Percentiles rank a stretch among this genome's conserved stretches.
phyloP scores from a whole-genome alignment of 1,284 basidiomycete species.

The Malassezia caprae region DNA sequence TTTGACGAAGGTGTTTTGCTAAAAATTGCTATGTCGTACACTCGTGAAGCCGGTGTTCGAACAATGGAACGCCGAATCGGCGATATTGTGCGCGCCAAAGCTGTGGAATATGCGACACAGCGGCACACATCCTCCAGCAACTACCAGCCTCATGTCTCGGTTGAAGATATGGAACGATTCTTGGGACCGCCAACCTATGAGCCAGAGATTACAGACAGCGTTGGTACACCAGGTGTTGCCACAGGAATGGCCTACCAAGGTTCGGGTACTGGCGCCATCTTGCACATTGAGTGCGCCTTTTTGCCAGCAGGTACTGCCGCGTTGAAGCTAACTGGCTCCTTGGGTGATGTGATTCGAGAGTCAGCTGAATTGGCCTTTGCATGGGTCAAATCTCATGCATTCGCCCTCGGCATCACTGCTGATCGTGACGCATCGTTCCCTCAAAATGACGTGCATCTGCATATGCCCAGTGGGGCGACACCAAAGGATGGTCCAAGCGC shows the following conservation, averaged over 20 bases:
- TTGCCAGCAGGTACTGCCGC: conserved; percentile 61
- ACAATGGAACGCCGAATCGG: conserved; percentile 78
- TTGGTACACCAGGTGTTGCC: conserved; percentile 61
- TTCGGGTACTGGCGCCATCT: conserved; percentile 71
- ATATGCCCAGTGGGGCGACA: conserved; percentile 72
- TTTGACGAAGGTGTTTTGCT: conserved; percentile 62
- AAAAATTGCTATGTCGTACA: conserved; percentile 66
- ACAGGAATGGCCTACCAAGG: conserved; percentile 81
- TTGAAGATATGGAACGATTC: conserved; percentile 69
- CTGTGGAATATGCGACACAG: conserved; percentile 58
- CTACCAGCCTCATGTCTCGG: conserved; percentile 61
- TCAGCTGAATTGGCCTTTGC: conserved; percentile 69
- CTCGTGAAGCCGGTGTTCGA: conserved; percentile 82
- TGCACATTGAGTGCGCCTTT: conserved; percentile 68
- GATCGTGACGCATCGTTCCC: conserved; percentile 63
- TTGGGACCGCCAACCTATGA: conserved; percentile 73
- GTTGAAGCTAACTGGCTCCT: conserved; percentile 67
- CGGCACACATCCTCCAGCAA: conserved; percentile 47
- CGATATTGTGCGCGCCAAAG: conserved; percentile 62
- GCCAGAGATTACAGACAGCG: conserved; percentile 63
- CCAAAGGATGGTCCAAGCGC: conserved; percentile 79
- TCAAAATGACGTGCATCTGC: conserved; percentile 73
- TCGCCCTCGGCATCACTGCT: conserved; percentile 65
- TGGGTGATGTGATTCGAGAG: conserved; percentile 66
- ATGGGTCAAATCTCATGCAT: conserved; percentile 63